Percentiles rank a stretch among this genome's conserved stretches.
Conservation (phyloP, 345 rosid genomes). For the Limnanthes douglasii region DNA sequence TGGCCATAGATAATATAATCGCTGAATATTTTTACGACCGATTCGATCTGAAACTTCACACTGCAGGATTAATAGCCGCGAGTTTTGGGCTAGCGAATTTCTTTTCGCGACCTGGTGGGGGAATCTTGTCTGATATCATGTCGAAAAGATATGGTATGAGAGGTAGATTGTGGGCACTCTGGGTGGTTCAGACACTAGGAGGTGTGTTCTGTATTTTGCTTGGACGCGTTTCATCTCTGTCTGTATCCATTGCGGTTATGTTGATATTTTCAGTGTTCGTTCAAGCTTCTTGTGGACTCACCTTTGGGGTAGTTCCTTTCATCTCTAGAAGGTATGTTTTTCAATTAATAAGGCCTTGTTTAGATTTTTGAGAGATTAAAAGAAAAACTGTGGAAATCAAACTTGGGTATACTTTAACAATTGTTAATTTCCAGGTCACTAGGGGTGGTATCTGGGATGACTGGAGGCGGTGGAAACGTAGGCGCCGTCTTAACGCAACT, state of each 20-base stretch:
- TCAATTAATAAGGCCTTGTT: not conserved
- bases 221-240: constrained; percentile 29
- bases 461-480: constrained; percentile 81
- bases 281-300: constrained; percentile 85
- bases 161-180: constrained; percentile 76
- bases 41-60: constrained; percentile 51
- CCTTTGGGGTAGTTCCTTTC: constrained; percentile 87
- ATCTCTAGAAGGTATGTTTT: constrained; percentile 53
- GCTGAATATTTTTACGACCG: constrained; percentile 84
- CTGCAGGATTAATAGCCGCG: constrained; percentile 87
- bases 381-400: no score
- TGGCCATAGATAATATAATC: constrained; percentile 68
- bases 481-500: constrained; percentile 81
- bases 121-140: constrained; percentile 46
- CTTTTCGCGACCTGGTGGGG: constrained; percentile 69
- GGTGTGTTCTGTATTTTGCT: constrained; percentile 54
- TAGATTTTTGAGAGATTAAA: not conserved
- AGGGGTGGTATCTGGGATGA: constrained; percentile 79
- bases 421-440: constrained; percentile 32
- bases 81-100: constrained; percentile 75
- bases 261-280: constrained; percentile 57
- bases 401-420: not conserved
- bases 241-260: constrained; percentile 44
- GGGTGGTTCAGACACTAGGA: constrained; percentile 59
- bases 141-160: constrained; percentile 68